A percentile compares a stretch with the other conserved stretches of the same genome.
These are phyloP conservation scores for Pythium phragmiticola DNA, from an alignment of 352 stramenopile genomes.

Conservation along the genomic window DNA sequence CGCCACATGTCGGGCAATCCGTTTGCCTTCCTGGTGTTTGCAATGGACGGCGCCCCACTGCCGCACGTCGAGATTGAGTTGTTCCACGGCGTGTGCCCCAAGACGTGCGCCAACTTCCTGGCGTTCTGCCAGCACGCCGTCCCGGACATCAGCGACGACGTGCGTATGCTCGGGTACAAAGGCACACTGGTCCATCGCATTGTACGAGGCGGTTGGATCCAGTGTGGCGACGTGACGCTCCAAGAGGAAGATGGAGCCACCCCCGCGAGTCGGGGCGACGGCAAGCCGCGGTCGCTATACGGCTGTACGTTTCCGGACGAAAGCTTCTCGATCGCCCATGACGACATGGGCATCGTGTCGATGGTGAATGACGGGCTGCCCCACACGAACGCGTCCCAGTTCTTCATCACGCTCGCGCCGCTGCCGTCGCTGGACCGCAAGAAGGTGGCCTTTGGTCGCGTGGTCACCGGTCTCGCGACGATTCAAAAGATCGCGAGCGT, in stretches of 20 bases:
- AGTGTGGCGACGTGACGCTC: constrained; percentile 58
- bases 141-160: constrained; percentile 41
- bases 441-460: constrained; percentile 78
- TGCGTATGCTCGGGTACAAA: constrained; percentile 44
- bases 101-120: constrained; percentile 75
- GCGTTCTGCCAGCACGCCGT: constrained; percentile 63
- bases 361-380: constrained; percentile 95
- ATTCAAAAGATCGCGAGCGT: constrained; percentile 51
- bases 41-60: constrained; percentile 54
- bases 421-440: constrained; percentile 66
- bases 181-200: constrained; percentile 63
- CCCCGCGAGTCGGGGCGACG: constrained; percentile 35
- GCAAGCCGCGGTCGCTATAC: constrained; percentile 53
- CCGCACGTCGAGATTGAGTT: constrained; percentile 72
- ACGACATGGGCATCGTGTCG: constrained; percentile 69
- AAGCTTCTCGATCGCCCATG: constrained; percentile 67
- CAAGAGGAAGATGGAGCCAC: background rate
- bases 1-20: constrained; percentile 49
- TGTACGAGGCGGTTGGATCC: constrained; percentile 69
- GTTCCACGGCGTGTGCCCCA: constrained; percentile 55
- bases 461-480: constrained; percentile 61
- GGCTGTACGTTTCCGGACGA: constrained; percentile 68
- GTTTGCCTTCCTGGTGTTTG: constrained; percentile 65
- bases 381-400: constrained; percentile 98
- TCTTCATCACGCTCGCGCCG: constrained; percentile 96